Base-by-base conservation (phyloP, 805 yeast genomes). In the Candida coleopterorum region DNA sequence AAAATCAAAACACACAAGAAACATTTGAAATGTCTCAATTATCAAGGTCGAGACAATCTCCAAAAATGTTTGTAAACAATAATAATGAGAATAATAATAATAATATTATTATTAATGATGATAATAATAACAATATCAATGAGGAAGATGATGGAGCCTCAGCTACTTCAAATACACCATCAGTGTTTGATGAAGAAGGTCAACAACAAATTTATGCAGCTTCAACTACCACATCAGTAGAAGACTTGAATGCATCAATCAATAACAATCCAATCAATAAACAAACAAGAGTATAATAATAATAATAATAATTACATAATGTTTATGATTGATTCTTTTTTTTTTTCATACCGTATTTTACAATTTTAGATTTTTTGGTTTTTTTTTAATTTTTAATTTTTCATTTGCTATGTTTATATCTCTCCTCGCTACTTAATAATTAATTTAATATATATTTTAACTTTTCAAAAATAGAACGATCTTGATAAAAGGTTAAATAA, bases 161-260 rank as follows among this genome's bases (percentile, higher is more conserved):
- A 8, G 59, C 64, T 10, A 50, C 64, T 25, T 57, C 64, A 37
- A 58, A 64, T 10, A 46, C 64, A n/a, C 64, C 64, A 18, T 62
- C 68, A 25, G 68, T 67, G 3, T 67, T 67, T 49, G 60, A 57
- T 16, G 50, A 40, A 20, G 62, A 51, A 16, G 46, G 47, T 18
- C 56, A 49, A 15, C 56, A 49, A 15, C 41, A 48, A 22, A 53
- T 51, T 23, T 47, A 55, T 22, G 52, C 62, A 11, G 44, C 61
- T 8, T 55, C 65, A 2, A 60, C 68, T 14, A 49, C 58, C 12
- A 56, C 64, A 9, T 61, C 68, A 18, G 44, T 61, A 36, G 70
- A 63, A 29, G 70, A 64, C 27, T 32, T 37, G 9, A 37, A 32
- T 12, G 23, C 38, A 4, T 16, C 32, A 15, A 30, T 8, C 9